These are phyloP conservation scores for Cercospora nicotianae DNA, from an alignment of 2,329 filamentous ascomycete genomes.

Conservation along the genomic window DNA sequence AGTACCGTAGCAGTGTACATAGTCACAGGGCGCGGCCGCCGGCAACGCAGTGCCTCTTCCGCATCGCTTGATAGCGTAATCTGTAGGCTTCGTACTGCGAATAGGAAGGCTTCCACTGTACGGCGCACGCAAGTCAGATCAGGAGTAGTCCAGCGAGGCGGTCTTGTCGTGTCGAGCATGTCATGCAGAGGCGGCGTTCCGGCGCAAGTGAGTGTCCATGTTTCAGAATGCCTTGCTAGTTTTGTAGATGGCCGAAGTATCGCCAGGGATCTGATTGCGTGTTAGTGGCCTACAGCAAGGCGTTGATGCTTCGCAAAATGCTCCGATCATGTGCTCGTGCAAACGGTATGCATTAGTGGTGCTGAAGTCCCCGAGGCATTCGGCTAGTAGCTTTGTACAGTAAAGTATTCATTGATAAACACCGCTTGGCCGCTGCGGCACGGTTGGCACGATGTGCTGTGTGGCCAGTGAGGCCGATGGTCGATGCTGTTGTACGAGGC, in stretches of 20 bases:
- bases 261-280: conserved; percentile 8
- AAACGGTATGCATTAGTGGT: background rate
- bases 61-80: conserved; percentile 1
- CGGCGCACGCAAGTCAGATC: conserved; percentile 2
- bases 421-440: background rate
- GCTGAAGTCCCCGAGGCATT: background rate
- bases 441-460: background rate
- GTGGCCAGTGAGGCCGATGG: background rate
- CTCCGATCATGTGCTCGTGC: conserved; percentile 3
- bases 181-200: conserved; percentile 6
- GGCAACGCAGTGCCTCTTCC: background rate
- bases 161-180: background rate
- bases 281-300: background rate
- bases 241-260: conserved; percentile 5
- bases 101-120: background rate
- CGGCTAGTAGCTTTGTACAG: background rate
- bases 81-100: background rate
- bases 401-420: background rate
- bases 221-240: conserved; percentile 5
- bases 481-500: background rate
- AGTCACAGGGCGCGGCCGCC: background rate
- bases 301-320: background rate
- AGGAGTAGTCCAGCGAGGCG: background rate
- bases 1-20: background rate
- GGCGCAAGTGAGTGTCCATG: conserved; percentile 6